Base-by-base conservation (phyloP, 805 yeast genomes). In the Lipomyces chichibuensis region DNA sequence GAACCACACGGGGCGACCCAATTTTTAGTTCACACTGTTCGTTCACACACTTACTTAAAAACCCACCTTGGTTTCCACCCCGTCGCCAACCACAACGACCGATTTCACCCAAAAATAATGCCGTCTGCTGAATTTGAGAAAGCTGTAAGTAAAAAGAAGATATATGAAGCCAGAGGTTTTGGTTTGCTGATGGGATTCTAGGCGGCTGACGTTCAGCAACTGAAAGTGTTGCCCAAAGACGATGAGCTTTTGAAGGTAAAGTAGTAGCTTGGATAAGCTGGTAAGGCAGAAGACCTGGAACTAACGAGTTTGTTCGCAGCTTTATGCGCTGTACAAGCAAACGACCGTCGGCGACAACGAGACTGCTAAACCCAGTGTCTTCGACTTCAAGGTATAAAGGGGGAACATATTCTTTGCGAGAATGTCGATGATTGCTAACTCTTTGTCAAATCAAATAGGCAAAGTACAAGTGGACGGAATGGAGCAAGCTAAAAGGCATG, bases 401-500 rank as follows among this genome's bases (percentile, higher is more conserved):
- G 6, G 54, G 29, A n/a, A n/a, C n/a, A n/a, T n/a, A n/a, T n/a
- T 17, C 52, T 9, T 11, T 11, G 37, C 11, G 27, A n/a, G 20
- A 20, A 25, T 4, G 17, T 4, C 5, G 7, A 23, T 5, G 35
- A n/a, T 1, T 37, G 58, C 52, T 52, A 37, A 52, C 35, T 20
- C 35, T 20, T 1, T 35, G 55, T 20, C 29, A 59, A 59, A 20
- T 27, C 11, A 27, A 29, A 29, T 20, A 66, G 73, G 98, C 94
- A 74, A 92, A 96, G 81, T 90, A 91, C 86, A 95, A 95, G 84
- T 95, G 98, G 98, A 94, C 93, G 77, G 85, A 98, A 8, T 95
- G 98, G 98, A 88, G 88, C 75, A 88, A 87, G 74, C 82, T 88
- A 76, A 89, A 90, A 82, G 99, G 99, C 66, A 85, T 85, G 69